These are phyloP conservation scores for Calonectria multiphialidica DNA, from an alignment of 2,329 filamentous ascomycete species.

Conservation along the genomic window DNA sequence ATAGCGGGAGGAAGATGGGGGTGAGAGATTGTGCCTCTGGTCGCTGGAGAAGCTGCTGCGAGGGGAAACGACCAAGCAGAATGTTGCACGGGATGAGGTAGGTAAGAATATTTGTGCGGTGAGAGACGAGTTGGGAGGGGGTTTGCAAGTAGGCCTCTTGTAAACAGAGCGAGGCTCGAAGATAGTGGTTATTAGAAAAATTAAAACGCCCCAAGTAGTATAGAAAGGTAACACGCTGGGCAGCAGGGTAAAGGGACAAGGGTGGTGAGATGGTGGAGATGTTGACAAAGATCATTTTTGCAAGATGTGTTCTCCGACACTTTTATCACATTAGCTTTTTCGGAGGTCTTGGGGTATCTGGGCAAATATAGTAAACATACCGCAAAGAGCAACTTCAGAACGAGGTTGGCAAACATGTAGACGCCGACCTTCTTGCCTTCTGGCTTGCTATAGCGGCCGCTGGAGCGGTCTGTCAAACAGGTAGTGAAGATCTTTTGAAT, in stretches of 20 bases:
- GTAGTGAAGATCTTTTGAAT: slow-evolving; percentile 93
- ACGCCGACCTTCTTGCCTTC: slow-evolving; percentile 90
- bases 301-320: slow-evolving; percentile 85
- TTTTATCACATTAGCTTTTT: slow-evolving; percentile 45
- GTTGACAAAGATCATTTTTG: slow-evolving; percentile 90
- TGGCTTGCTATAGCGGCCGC: slow-evolving; percentile 74
- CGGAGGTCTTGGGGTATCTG: neutral
- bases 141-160: slow-evolving; percentile 84
- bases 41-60: slow-evolving; percentile 71
- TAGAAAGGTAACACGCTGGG: slow-evolving; percentile 90
- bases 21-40: slow-evolving; percentile 72
- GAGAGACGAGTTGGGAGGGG: slow-evolving; percentile 71
- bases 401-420: slow-evolving; percentile 92
- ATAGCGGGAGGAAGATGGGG: slow-evolving; percentile 79
- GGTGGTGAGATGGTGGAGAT: slow-evolving; percentile 87
- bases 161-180: slow-evolving; percentile 79
- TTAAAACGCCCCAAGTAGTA: slow-evolving; percentile 95
- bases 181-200: slow-evolving; percentile 87
- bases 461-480: slow-evolving; percentile 84
- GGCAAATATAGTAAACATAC: slow-evolving; percentile 56
- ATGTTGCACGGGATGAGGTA: slow-evolving; percentile 88
- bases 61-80: slow-evolving; percentile 86
- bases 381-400: slow-evolving; percentile 88
- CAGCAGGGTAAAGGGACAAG: slow-evolving; percentile 83
- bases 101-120: slow-evolving; percentile 84